Percentiles rank a stretch among this genome's conserved stretches.
These are phyloP conservation scores for Sporothrix variecibatus DNA, from an alignment of 2,329 filamentous ascomycete genomes.

Conservation along the genomic window DNA sequence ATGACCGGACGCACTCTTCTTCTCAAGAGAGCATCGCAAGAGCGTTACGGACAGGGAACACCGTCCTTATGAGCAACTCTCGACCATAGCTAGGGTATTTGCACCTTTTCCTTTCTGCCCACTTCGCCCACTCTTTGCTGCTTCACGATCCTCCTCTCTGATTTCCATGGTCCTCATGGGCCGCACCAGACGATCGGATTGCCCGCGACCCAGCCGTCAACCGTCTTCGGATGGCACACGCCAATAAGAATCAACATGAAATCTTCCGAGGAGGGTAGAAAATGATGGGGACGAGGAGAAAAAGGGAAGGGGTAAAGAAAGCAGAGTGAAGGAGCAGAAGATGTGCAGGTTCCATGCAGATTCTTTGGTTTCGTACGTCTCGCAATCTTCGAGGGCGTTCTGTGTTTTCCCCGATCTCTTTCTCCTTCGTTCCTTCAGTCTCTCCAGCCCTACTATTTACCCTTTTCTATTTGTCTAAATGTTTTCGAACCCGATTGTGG, in stretches of 20 bases:
- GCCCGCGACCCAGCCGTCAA: background rate
- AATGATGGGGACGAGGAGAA: background rate
- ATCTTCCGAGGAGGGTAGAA: background rate
- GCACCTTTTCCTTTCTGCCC: background rate
- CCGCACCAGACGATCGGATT: conserved; percentile 9
- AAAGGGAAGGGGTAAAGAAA: background rate
- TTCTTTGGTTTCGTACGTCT: background rate
- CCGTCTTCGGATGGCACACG: background rate
- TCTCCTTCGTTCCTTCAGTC: background rate
- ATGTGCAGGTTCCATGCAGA: background rate
- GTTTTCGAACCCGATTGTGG: background rate
- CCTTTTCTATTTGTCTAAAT: background rate
- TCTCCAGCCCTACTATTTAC: background rate
- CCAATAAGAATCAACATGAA: background rate
- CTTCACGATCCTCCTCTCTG: background rate
- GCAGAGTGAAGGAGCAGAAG: background rate
- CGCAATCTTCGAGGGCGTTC: background rate
- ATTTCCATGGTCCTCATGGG: background rate
- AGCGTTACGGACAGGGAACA: background rate
- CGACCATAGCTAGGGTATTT: background rate
- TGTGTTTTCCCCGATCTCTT: background rate
- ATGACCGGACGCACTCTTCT: background rate
- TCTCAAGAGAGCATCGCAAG: background rate
- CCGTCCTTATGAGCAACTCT: background rate
- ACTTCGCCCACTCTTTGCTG: too few relatives aligned